Evolutionary conservation across 352 stramenopile species (phyloP), one percentile per base, ranked within the genome.

Genomic region (Pythium sukuiense): DNA sequence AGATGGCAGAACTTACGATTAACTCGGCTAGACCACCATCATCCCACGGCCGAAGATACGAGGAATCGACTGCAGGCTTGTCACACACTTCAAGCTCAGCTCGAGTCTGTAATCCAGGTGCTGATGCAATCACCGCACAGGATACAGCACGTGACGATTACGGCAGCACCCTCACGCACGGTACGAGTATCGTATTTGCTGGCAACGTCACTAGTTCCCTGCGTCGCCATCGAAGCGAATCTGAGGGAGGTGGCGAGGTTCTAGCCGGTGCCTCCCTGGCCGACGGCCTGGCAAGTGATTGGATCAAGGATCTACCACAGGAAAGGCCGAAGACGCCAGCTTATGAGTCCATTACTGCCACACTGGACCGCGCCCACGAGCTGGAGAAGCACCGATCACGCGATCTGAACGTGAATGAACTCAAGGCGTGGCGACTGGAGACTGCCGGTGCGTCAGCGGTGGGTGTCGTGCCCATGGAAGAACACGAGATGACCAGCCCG

Each of bases 191-290:
- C 33, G 87, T 95, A 2, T 94, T 97, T 72, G 88, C 89, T 2
- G 89, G 89, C 46, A 96, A 95, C 67, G 81, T 95, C n/a, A 93
- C 87, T 2, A 93, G 85, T 24, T 81, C 88, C 3, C 63, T 96
- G 55, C 80, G 88, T 13, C 76, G 85, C 6, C 85, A 90, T 57
- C 74, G 86, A 33, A 87, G 76, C 49, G 84, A 93, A 67, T 81
- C 73, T 18, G 80, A 91, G 63, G 54, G 67, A 39, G 27, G 24
- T n/a, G 20, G 39, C 14, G 53, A 48, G 37, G 14, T 27, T 7
- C 20, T 57, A 1, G 14, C 39, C 0, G 3, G 11, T 16, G 27
- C 24, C 4, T 43, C 35, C 2, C 12, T 43, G 2, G 59, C 33
- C 29, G 13, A 35, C 2, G 35, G 18, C 3, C 33, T 1, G 70